These are phyloP conservation scores for Mycena crocata DNA, from an alignment of 768 basidiomycete species.

Conservation along the genomic window DNA sequence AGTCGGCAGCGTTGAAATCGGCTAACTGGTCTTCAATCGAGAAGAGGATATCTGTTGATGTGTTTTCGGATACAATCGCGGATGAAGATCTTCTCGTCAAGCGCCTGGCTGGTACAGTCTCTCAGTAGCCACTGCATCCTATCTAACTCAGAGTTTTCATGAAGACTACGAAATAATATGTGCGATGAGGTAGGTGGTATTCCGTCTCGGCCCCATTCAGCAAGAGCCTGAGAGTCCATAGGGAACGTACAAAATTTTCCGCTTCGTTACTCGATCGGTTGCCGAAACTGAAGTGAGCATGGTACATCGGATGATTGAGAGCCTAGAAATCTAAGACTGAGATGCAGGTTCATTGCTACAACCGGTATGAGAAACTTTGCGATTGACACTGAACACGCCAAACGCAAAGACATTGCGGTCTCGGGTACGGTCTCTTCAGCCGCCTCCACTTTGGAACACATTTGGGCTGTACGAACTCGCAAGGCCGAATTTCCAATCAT, in stretches of 20 bases:
- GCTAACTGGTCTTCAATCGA: constrained; percentile 66
- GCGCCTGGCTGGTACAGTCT: constrained; percentile 59
- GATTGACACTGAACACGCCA: constrained; percentile 62
- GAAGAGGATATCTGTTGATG: constrained; percentile 51
- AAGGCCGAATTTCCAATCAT: not conserved
- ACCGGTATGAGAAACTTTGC: constrained; percentile 63
- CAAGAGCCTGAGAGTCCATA: too few species aligned
- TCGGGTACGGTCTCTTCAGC: constrained; percentile 59
- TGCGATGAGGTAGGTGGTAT: too few species aligned
- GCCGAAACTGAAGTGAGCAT: constrained; percentile 62
- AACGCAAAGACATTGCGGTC: constrained; percentile 61
- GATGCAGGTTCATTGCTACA: constrained; percentile 62
- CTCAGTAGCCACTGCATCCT: too few species aligned
- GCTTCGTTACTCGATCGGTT: constrained; percentile 61
- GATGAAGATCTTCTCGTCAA: constrained; percentile 62
- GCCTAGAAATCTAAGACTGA: not conserved
- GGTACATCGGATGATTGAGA: not conserved
- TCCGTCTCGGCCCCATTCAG: too few species aligned
- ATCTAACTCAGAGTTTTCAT: too few species aligned
- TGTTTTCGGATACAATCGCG: constrained; percentile 63
- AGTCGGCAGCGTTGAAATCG: constrained; percentile 58
- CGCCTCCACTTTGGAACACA: constrained; percentile 69
- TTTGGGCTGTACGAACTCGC: constrained; percentile 63
- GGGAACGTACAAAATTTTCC: constrained; percentile 71
- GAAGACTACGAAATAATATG: constrained; percentile 69